Evolutionary conservation across 768 basidiomycete species (phyloP).

Genomic region (Tulasnella calospora): DNA sequence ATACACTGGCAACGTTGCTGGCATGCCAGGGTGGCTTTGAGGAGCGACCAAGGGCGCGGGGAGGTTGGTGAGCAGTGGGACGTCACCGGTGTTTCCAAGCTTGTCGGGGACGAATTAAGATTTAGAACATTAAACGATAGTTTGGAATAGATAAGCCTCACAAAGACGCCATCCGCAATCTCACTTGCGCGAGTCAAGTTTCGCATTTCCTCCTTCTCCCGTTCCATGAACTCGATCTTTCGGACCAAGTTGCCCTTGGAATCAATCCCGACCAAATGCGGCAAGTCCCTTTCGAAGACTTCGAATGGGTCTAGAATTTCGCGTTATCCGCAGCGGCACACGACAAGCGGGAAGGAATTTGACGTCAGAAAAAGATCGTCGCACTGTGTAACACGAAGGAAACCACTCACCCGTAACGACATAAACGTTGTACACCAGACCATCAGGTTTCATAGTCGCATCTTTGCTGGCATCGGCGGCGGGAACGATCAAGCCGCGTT

Average conservation of each 20-base stretch:
- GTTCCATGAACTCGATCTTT: slow-evolving; percentile 66
- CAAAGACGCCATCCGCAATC: slow-evolving; percentile 45
- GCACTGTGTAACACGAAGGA: not conserved
- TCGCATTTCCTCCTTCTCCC: slow-evolving; percentile 87
- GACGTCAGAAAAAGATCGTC: not conserved
- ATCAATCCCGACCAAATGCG: slow-evolving; percentile 37
- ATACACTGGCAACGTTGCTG: slow-evolving; percentile 26
- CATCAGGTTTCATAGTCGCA: slow-evolving; percentile 22
- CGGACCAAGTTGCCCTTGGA: slow-evolving; percentile 32
- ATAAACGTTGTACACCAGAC: slow-evolving; percentile 64
- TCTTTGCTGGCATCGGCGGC: slow-evolving; percentile 23
- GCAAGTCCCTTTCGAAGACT: slow-evolving; percentile 35
- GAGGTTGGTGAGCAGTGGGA: slow-evolving; percentile 45
- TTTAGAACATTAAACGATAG: not conserved
- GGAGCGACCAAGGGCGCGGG: not conserved
- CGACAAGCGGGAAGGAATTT: not conserved
- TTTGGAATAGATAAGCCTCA: slow-evolving; percentile 28
- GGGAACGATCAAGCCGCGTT: slow-evolving; percentile 38
- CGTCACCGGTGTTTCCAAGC: slow-evolving; percentile 79
- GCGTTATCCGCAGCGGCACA: not conserved
- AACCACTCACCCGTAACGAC: slow-evolving; percentile 54
- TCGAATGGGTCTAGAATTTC: slow-evolving; percentile 35
- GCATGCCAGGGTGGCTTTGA: slow-evolving; percentile 13
- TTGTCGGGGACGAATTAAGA: slow-evolving; percentile 36
- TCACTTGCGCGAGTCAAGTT: slow-evolving; percentile 78